Evolutionary conservation across 2,329 filamentous ascomycete species (phyloP).

Genomic region (Orbilia blumenaviensis): DNA sequence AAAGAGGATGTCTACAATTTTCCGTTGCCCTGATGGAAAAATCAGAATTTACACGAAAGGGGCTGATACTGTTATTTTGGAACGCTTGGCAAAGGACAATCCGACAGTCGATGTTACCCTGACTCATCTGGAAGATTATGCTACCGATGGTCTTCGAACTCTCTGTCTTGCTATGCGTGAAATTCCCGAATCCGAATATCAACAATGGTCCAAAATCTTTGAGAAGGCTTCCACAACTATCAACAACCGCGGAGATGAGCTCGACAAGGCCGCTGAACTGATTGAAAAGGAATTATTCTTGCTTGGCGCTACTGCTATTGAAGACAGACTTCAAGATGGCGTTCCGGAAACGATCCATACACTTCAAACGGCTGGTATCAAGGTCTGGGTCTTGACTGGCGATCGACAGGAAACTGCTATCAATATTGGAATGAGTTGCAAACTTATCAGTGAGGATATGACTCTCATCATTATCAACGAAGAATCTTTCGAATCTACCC

Average conservation of each 20-base stretch:
- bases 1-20: conserved; percentile 98
- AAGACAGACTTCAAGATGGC: conserved; percentile 94
- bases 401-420: conserved; percentile 98
- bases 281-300: conserved; percentile 93
- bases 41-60: conserved; percentile 95
- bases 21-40: conserved; percentile 94
- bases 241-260: conserved; percentile 89
- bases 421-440: conserved; percentile 99
- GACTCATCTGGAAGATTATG: conserved; percentile 97
- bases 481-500: conserved; percentile 78
- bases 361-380: conserved; percentile 94
- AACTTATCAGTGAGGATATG: conserved; percentile 98
- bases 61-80: conserved; percentile 95
- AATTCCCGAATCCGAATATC: conserved; percentile 85
- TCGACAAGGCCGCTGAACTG: conserved; percentile 95
- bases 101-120: conserved; percentile 88
- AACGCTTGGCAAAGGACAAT: conserved; percentile 79
- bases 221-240: conserved; percentile 90
- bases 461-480: conserved; percentile 96
- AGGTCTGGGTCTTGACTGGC: conserved; percentile 97
- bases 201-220: conserved; percentile 85
- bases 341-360: conserved; percentile 98
- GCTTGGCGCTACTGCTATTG: conserved; percentile 94
- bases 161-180: conserved; percentile 95
- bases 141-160: conserved; percentile 92